Conservation (phyloP, 768 basidiomycete genomes). For the Xerocomellus intermedius region DNA sequence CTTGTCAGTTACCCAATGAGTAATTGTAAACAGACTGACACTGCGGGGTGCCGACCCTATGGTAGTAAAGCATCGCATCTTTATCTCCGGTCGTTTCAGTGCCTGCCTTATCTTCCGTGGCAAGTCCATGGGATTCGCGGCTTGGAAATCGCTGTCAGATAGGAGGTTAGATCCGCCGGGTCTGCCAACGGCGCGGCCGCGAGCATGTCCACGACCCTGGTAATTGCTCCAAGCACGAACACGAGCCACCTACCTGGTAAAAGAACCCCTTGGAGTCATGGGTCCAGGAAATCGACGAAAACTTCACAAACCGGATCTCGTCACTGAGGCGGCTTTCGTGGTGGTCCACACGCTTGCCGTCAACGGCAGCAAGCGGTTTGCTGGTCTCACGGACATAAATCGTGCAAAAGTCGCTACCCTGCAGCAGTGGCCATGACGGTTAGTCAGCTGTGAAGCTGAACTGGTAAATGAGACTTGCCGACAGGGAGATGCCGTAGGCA, state of each 20-base stretch:
- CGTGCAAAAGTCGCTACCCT: conserved; percentile 76
- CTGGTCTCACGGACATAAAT: conserved; percentile 65
- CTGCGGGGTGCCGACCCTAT: conserved; percentile 68
- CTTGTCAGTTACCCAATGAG: conserved; percentile 8
- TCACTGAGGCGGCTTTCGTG: conserved; percentile 58
- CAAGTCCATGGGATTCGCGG: conserved; percentile 43
- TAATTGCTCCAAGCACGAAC: background rate
- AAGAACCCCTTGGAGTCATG: conserved; percentile 82
- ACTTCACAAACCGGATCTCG: conserved; percentile 74
- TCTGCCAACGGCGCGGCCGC: background rate
- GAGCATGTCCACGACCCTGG: background rate
- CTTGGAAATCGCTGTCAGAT: conserved; percentile 53
- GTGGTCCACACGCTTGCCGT: conserved; percentile 39
- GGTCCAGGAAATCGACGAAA: conserved; percentile 70
- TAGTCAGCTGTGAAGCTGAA: conserved; percentile 1
- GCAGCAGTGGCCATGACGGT: background rate
- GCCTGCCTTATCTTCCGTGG: conserved; percentile 49
- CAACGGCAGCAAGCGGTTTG: conserved; percentile 48
- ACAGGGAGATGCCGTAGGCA: conserved; percentile 74
- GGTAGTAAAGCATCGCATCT: conserved; percentile 77
- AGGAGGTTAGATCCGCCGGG: conserved; percentile 2
- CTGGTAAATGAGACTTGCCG: conserved; percentile 41
- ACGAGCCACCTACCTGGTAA: conserved; percentile 53
- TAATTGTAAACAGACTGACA: conserved; percentile 37
- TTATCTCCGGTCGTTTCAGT: conserved; percentile 61